Base-by-base conservation (phyloP, 2,329 filamentous ascomycete species). In the Penicillium oxalicum region DNA sequence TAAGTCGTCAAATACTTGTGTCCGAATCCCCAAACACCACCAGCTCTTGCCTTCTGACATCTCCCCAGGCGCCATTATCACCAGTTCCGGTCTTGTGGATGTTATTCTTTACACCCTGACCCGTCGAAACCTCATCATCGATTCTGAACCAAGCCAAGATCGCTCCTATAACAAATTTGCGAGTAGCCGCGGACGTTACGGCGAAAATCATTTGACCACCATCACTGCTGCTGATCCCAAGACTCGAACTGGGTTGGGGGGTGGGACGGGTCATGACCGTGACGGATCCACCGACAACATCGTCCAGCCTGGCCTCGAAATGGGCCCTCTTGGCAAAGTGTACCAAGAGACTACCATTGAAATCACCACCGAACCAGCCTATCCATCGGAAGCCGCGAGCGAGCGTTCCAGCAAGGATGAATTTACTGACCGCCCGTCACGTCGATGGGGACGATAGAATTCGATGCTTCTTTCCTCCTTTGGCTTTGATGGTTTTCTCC, bases 11-110 rank as follows among this genome's bases (percentile, higher is more conserved):
- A 9, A n/a, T 4, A 5, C 12, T 38, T 29, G 7, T 7, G 34
- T 2, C 9, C 26, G 5, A 11, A 13, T 6, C 11, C 18, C 18
- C 28, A 26, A 26, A 11, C n/a, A 26, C 37, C 9, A 7, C 29
- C 29, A 32, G 18, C 18, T 18, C 18, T 2, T 8, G 9, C 7
- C 18, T 6, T 18, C 51, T 56, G 25, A 54, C 36, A 13, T 40
- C 11, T 13, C 5, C 5, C 9, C 9, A 56, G 54, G 78, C 29
- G 73, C 77, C 4, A 69, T 82, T 56, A 79, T 82, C 49, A 78
- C 78, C 2, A 78, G 74, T 29, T 82, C 79, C 49, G 80, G 80
- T 13, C 75, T 79, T 66, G 74, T 82, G 18, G 79, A 83, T 58
- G 77, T 79, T 9, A 60, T 80, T 2, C 70, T 83, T 3, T 83